phyloP scores from a whole-genome alignment of 148 eudicot genomes.

The Rhododendron kiyosumense region DNA sequence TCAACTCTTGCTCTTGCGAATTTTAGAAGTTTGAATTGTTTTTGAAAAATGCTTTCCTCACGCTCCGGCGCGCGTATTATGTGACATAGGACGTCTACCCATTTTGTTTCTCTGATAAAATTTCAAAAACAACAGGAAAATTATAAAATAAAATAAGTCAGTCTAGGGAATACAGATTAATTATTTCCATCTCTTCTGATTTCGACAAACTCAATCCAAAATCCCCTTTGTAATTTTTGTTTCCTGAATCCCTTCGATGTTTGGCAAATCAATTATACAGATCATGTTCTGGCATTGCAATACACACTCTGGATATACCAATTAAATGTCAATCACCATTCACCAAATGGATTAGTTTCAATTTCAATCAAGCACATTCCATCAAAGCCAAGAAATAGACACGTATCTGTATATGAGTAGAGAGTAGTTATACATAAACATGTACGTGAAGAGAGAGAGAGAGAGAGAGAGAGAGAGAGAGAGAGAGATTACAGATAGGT shows the following conservation, averaged over 20 bases:
- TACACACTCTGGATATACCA: not conserved
- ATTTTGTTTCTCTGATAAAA: not conserved
- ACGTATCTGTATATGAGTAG: not conserved
- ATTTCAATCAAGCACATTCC: not conserved
- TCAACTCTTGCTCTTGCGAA: too few species aligned
- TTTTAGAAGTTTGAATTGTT: too few species aligned
- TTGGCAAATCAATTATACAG: not conserved
- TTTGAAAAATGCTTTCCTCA: too few species aligned
- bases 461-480: conserved; percentile 1
- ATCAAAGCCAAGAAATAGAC: not conserved
- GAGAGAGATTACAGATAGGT: conserved; percentile 34
- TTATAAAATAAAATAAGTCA: not conserved
- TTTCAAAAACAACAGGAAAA: not conserved
- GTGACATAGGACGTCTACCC: too few species aligned
- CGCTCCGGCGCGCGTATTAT: too few species aligned
- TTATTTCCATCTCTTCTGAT: not conserved
- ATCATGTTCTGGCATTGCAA: conserved; percentile 3
- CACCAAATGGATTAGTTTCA: not conserved
- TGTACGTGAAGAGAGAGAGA: not conserved
- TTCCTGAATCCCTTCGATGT: not conserved
- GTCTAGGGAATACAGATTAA: not conserved
- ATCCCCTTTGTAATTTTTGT: not conserved
- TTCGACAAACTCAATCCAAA: not conserved
- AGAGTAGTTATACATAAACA: not conserved
- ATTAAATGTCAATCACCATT: not conserved